Evolutionary conservation across 176 grass and related monocot genomes (phyloP).

Genomic region (Carex cristatella): DNA sequence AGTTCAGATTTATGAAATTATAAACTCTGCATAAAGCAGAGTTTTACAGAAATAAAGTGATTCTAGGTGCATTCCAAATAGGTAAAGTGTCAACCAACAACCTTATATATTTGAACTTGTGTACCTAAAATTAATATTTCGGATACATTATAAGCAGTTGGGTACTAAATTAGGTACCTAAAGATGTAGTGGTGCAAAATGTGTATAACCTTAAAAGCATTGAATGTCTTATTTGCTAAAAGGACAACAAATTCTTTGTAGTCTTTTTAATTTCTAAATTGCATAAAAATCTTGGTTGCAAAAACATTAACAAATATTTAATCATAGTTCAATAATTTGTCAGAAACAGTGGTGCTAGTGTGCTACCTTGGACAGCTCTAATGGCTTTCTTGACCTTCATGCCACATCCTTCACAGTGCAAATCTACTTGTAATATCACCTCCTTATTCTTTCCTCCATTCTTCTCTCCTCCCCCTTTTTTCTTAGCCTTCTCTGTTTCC

Average conservation of each 20-base stretch:
- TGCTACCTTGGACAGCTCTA: conserved; percentile 31
- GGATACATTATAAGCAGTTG: neutral
- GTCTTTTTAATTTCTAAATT: no score
- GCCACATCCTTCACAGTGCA: conserved; percentile 69
- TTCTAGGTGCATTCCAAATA: neutral
- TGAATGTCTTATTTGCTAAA: neutral
- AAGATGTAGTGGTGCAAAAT: neutral
- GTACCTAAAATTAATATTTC: neutral
- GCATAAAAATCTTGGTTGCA: no score
- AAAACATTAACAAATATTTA: no score
- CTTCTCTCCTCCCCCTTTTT: neutral
- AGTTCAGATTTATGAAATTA: neutral
- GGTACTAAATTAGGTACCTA: neutral
- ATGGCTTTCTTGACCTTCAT: conserved; percentile 43
- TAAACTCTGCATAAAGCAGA: neutral
- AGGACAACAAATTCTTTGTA: neutral
- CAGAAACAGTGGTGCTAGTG: conserved; percentile 11
- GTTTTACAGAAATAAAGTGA: neutral
- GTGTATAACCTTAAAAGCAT: neutral
- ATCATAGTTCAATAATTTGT: no score
- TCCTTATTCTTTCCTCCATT: conserved; percentile 10
- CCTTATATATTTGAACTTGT: neutral
- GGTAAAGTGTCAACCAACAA: neutral
- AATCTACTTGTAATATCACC: conserved; percentile 43
- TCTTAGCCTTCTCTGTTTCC: neutral